phyloP scores from a whole-genome alignment of 495 filamentous ascomycete species.

The Lichina pygmaea region DNA sequence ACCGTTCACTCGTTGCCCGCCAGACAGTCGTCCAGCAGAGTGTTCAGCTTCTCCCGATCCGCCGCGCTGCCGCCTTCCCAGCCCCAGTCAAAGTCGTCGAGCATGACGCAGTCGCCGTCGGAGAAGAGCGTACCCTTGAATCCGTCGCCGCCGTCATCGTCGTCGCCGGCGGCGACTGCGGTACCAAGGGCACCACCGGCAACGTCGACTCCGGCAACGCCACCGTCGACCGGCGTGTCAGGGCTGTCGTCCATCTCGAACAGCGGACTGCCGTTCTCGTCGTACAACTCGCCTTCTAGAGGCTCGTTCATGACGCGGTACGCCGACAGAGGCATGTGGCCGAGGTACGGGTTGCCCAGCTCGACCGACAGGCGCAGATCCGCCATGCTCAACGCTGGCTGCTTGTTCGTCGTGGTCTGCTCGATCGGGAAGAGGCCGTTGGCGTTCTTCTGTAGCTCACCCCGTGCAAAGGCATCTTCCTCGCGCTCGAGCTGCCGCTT shows the following conservation, averaged over 20 bases:
- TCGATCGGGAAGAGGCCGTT: constrained; percentile 55
- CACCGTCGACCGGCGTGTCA: constrained; percentile 7
- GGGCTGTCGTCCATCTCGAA: constrained; percentile 1
- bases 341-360: constrained; percentile 44
- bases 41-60: constrained; percentile 36
- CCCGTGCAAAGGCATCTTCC: constrained; percentile 35
- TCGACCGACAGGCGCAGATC: constrained; percentile 55
- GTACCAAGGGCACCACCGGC: neutral
- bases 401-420: constrained; percentile 34
- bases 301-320: constrained; percentile 44
- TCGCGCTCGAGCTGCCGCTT: constrained; percentile 42
- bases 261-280: constrained; percentile 20
- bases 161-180: constrained; percentile 11
- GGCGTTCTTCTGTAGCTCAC: constrained; percentile 38
- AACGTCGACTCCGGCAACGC: constrained; percentile 6
- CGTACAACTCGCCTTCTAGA: constrained; percentile 49
- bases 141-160: constrained; percentile 14
- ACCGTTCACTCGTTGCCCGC: neutral
- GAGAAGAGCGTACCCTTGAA: neutral
- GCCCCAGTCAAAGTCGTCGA: constrained; percentile 16
- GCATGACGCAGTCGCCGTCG: neutral
- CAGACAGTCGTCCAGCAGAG: constrained; percentile 29
- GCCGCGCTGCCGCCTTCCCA: constrained; percentile 46
- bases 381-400: constrained; percentile 42
- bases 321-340: constrained; percentile 48